Evolutionary conservation across 2,329 filamentous ascomycete genomes (phyloP).

Genomic region (Monosporascus sp.): DNA sequence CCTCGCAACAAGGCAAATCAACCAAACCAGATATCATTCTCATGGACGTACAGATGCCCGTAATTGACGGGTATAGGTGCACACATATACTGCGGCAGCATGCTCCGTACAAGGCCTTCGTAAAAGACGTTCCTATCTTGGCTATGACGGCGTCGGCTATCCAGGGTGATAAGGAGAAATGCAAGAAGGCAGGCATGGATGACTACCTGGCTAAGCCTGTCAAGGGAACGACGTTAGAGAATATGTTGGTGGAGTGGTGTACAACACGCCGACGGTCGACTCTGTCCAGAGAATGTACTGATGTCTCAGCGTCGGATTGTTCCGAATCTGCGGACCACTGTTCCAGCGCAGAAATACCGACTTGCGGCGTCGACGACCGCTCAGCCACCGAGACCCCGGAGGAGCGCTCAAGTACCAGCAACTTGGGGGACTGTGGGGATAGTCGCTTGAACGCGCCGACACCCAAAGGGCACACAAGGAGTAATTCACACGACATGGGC

Average conservation of each 20-base stretch:
- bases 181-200: conserved; percentile 69
- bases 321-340: conserved; percentile 42
- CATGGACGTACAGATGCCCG: conserved; percentile 74
- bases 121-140: conserved; percentile 65
- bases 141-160: conserved; percentile 81
- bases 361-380: conserved; percentile 6
- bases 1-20: conserved; percentile 44
- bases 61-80: conserved; percentile 73
- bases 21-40: conserved; percentile 68
- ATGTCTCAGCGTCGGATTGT: conserved; percentile 36
- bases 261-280: conserved; percentile 25
- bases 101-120: conserved; percentile 55
- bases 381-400: conserved; percentile 13
- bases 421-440: conserved; percentile 9
- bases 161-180: conserved; percentile 72
- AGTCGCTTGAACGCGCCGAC: conserved; percentile 26
- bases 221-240: conserved; percentile 61
- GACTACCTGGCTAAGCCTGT: conserved; percentile 73
- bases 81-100: conserved; percentile 70
- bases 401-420: conserved; percentile 4
- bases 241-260: conserved; percentile 68
- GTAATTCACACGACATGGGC: conserved; percentile 30
- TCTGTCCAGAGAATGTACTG: conserved; percentile 17
- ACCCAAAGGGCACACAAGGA: conserved; percentile 35
- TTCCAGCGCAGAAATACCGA: conserved; percentile 20